These are phyloP conservation scores for Gymnopilus junonius DNA, from an alignment of 768 basidiomycete genomes.

Conservation along the genomic window DNA sequence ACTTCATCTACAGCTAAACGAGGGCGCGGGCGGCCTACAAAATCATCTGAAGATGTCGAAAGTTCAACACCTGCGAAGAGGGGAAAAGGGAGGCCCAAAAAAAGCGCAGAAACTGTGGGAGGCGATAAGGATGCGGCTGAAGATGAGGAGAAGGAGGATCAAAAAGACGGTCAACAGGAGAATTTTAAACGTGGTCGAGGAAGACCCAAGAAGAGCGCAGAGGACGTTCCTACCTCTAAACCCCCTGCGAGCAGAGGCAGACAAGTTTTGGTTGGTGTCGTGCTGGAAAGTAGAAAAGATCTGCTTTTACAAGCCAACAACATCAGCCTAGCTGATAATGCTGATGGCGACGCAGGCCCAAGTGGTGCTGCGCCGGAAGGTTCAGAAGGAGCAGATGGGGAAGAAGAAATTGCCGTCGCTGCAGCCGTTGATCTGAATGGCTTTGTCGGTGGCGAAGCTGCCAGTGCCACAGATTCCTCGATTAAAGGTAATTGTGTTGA, in stretches of 20 bases:
- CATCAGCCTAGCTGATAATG: neutral
- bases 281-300: constrained; percentile 15
- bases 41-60: neutral
- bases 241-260: constrained; percentile 19
- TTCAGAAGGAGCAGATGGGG: constrained; percentile 3
- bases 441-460: constrained; percentile 5
- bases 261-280: constrained; percentile 21
- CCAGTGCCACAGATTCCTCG: constrained; percentile 6
- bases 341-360: neutral
- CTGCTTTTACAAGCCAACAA: neutral
- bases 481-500: constrained; percentile 18
- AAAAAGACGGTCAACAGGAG: neutral
- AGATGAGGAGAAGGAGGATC: neutral
- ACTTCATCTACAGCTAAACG: constrained; percentile 1
- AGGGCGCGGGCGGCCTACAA: constrained; percentile 13
- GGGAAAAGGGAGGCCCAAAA: neutral
- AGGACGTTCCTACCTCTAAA: neutral
- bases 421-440: constrained; percentile 13
- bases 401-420: constrained; percentile 18
- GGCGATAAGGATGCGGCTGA: neutral
- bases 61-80: neutral
- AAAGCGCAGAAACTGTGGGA: neutral
- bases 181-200: constrained; percentile 17
- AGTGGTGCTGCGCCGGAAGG: neutral
- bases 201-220: constrained; percentile 18